Evolutionary conservation across 2,329 filamentous ascomycete genomes (phyloP).

Genomic region (Nectriaceae sp.): DNA sequence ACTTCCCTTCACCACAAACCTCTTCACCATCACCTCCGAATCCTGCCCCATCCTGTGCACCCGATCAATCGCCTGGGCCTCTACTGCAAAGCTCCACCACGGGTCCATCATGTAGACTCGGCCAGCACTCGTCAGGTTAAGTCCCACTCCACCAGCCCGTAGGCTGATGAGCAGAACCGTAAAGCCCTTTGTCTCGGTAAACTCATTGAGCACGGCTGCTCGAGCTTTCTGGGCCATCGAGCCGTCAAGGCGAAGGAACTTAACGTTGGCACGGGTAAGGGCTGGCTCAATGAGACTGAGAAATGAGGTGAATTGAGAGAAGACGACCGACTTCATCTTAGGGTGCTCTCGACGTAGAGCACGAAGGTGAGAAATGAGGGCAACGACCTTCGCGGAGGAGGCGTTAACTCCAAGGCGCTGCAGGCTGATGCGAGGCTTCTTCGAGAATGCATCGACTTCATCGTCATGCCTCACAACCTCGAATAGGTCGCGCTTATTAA

Average conservation of each 20-base stretch:
- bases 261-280: slow-evolving; percentile 70
- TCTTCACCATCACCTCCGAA: slow-evolving; percentile 78
- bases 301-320: slow-evolving; percentile 97
- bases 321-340: slow-evolving; percentile 83
- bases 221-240: slow-evolving; percentile 85
- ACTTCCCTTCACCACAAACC: slow-evolving; percentile 87
- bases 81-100: slow-evolving; percentile 98
- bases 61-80: slow-evolving; percentile 95
- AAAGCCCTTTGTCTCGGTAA: slow-evolving; percentile 61
- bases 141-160: slow-evolving; percentile 86
- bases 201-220: slow-evolving; percentile 75
- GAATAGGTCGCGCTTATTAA: slow-evolving; percentile 85
- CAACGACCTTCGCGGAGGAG: slow-evolving; percentile 86
- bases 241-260: slow-evolving; percentile 86
- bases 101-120: slow-evolving; percentile 99
- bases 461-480: slow-evolving; percentile 84
- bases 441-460: slow-evolving; percentile 46
- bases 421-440: slow-evolving; percentile 57
- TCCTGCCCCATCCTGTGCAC: slow-evolving; percentile 97
- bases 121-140: slow-evolving; percentile 88
- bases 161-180: slow-evolving; percentile 81
- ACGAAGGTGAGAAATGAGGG: slow-evolving; percentile 75
- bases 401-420: slow-evolving; percentile 62
- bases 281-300: slow-evolving; percentile 87
- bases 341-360: slow-evolving; percentile 66